Conservation (phyloP, 768 basidiomycete genomes). For the Hypholoma fasciculare region DNA sequence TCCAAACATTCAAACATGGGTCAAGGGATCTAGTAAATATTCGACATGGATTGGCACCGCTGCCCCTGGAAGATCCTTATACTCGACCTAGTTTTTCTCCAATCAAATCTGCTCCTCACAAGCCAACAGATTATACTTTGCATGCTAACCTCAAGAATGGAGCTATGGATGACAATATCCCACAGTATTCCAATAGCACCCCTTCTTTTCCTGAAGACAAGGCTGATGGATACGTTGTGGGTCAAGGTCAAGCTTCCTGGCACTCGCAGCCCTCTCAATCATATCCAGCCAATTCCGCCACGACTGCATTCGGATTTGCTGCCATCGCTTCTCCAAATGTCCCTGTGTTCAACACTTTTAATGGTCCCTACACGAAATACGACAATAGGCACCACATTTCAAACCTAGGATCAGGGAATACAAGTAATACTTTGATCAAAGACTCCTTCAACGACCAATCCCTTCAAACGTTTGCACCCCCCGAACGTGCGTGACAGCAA, state of each 20-base stretch:
- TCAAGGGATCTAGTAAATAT: no score
- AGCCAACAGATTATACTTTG: not conserved
- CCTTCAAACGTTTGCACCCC: not conserved
- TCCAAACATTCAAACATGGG: no score
- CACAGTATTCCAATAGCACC: no score
- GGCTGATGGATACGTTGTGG: not conserved
- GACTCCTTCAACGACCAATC: constrained; percentile 22
- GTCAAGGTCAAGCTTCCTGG: not conserved
- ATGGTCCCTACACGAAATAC: constrained; percentile 5
- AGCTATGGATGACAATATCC: not conserved
- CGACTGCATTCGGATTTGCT: not conserved
- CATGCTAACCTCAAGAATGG: not conserved
- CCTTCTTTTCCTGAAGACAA: not conserved
- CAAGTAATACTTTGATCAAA: constrained; percentile 2
- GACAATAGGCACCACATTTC: constrained; percentile 7
- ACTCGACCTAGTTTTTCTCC: not conserved
- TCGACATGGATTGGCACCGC: no score
- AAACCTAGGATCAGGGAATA: constrained; percentile 16
- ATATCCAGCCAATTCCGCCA: not conserved
- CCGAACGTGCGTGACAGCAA: not conserved
- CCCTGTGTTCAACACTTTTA: constrained; percentile 1
- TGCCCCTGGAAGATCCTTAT: no score
- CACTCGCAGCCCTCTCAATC: not conserved
- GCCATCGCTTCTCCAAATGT: not conserved
- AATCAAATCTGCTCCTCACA: not conserved